These are phyloP conservation scores for Saturnispora ahearnii DNA, from an alignment of 805 yeast species.

Conservation along the genomic window DNA sequence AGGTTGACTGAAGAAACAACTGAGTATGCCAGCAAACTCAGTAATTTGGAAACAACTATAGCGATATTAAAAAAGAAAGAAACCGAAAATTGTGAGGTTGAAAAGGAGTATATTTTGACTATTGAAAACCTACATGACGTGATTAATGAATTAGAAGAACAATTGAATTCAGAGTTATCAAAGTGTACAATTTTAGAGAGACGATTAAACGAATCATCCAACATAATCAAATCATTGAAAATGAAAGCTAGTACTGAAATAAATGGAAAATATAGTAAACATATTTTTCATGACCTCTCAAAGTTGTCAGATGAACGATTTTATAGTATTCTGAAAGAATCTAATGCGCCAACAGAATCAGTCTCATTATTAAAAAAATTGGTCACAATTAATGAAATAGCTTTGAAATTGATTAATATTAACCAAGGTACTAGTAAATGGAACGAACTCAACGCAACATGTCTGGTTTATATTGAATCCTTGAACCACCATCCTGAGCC, in stretches of 20 bases:
- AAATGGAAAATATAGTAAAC: no score
- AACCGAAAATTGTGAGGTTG: constrained; percentile 34
- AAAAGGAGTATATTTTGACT: constrained; percentile 33
- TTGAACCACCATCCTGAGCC: neutral
- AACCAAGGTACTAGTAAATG: neutral
- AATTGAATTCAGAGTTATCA: neutral
- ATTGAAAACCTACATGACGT: constrained; percentile 37
- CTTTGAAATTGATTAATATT: neutral
- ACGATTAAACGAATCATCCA: neutral
- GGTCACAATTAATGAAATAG: neutral
- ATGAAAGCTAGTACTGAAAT: constrained; percentile 18
- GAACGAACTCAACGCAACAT: neutral
- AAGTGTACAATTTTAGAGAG: neutral
- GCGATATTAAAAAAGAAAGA: constrained; percentile 27
- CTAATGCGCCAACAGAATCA: neutral
- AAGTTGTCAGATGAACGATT: constrained; percentile 1
- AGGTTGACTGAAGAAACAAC: constrained; percentile 21
- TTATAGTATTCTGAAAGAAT: neutral
- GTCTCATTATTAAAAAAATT: neutral
- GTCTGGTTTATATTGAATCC: neutral
- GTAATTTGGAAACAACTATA: neutral
- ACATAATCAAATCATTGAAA: constrained; percentile 13
- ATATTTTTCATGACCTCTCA: neutral
- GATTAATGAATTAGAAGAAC: constrained; percentile 22
- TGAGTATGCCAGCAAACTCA: constrained; percentile 21